Evolutionary conservation across 768 basidiomycete genomes (phyloP), one percentile per base, ranked within the genome.

Genomic region (Coprinopsis sp.): DNA sequence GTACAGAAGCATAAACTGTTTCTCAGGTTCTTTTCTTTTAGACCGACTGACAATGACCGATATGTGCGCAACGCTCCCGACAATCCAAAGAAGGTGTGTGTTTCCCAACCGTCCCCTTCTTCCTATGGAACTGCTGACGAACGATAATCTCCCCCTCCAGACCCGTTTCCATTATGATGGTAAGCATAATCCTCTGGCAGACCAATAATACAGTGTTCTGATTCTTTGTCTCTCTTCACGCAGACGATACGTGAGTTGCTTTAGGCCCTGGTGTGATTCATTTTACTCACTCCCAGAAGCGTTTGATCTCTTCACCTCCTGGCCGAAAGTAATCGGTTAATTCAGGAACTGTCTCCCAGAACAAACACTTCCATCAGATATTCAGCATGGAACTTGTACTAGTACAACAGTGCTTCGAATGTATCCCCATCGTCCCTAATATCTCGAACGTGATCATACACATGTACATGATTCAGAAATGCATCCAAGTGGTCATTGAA

Each of bases 131-230:
- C 24, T 24, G 6, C 25, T 16, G 12, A 23, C 46, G 27, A 47
- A 25, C 16, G 31, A 11, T 33, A 29, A 21, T 7, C 41, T 54
- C 12, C 44, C 43, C 42, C 44, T 23, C 24, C 50, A 90, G 87
- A 89, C 88, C 18, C 78, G 76, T 37, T 91, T 88, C 69, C 79
- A 83, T 59, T 91, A 89, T 62, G 82, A 91, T 54, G 87, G 87
- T 87, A 66, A 60, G 76, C 50, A 29, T 16, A 4, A 39, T 39
- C n/a, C 7, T 27, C 4, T 33, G 30, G 25, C 19, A 16, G 34
- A 25, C 18, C 46, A 37, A 28, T 27, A 30, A 49, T 37, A 28
- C 56, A 48, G 39, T 53, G 55, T 10, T 59, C 56, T 49, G 31
- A 56, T 58, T 50, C 59, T 54, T 46, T 46, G 16, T 4, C 11